Conservation (phyloP, 2,329 filamentous ascomycete species). For the Dendryphion nanum region DNA sequence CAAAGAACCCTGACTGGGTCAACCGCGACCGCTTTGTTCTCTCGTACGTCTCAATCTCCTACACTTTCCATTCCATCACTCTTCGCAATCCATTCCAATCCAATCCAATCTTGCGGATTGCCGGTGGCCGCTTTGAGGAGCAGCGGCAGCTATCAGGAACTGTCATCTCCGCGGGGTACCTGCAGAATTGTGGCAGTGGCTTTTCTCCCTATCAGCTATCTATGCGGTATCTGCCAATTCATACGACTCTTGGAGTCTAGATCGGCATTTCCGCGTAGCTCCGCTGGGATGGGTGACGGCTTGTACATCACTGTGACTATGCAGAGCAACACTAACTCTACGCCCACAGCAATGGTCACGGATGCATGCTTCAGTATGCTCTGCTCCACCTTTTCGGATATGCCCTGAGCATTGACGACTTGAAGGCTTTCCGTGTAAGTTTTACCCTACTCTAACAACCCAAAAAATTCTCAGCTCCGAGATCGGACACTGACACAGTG, state of each 20-base stretch:
- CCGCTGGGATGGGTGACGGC: slow-evolving; percentile 14
- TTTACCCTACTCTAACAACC: slow-evolving; percentile 43
- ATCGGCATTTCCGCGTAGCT: slow-evolving; percentile 11
- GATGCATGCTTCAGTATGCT: slow-evolving; percentile 99
- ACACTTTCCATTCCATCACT: slow-evolving; percentile 1
- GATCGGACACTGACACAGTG: slow-evolving; percentile 12
- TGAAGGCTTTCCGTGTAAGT: slow-evolving; percentile 95
- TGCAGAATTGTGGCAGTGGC: slow-evolving; percentile 10
- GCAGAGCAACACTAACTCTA: slow-evolving; percentile 17
- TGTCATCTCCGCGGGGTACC: slow-evolving; percentile 20
- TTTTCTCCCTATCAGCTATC: slow-evolving; percentile 10
- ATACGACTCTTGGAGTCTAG: slow-evolving; percentile 1
- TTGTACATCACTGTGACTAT: too few relatives aligned
- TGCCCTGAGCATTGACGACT: slow-evolving; percentile 78
- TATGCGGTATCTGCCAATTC: slow-evolving; percentile 2
- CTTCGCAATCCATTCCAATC: too few relatives aligned
- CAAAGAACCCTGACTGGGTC: slow-evolving; percentile 95
- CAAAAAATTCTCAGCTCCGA: slow-evolving; percentile 14
- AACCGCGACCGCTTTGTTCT: slow-evolving; percentile 99
- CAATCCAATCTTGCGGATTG: too few relatives aligned
- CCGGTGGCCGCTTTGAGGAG: too few relatives aligned
- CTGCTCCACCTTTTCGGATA: slow-evolving; percentile 97
- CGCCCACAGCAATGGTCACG: slow-evolving; percentile 84
- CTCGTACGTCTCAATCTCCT: slow-evolving; percentile 90
- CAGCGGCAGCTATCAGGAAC: too few relatives aligned